Evolutionary conservation across 164 flowering plant species (phyloP).

Genomic region (Vitis rotundifolia): DNA sequence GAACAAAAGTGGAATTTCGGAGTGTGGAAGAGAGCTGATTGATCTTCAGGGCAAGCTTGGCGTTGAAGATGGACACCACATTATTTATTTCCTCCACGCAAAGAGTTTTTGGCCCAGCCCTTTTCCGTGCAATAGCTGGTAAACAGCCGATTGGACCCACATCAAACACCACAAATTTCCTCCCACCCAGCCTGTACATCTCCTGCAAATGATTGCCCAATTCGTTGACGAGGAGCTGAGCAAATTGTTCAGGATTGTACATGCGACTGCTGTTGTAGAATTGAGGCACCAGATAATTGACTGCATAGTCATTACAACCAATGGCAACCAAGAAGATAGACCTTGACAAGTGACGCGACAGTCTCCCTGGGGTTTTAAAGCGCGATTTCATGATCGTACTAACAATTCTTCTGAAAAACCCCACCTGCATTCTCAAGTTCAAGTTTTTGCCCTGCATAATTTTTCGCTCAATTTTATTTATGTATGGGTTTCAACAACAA

Average conservation of each 20-base stretch:
- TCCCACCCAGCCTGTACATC: slow-evolving; percentile 10
- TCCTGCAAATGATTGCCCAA: slow-evolving; percentile 4
- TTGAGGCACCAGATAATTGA: slow-evolving; percentile 12
- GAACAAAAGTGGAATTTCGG: too few relatives aligned
- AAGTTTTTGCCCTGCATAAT: slow-evolving; percentile 11
- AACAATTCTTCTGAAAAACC: slow-evolving; percentile 6
- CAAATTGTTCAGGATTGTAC: slow-evolving; percentile 7
- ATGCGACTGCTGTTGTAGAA: not conserved
- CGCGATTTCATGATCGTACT: too few relatives aligned
- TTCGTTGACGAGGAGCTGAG: not conserved
- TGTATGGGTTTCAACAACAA: too few relatives aligned
- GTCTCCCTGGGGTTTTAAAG: not conserved
- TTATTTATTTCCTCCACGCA: too few relatives aligned
- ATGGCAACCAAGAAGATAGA: slow-evolving; percentile 10
- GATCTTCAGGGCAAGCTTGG: too few relatives aligned
- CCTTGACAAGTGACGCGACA: slow-evolving; percentile 14
- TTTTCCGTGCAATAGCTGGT: too few relatives aligned
- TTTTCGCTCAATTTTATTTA: too few relatives aligned
- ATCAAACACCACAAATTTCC: slow-evolving; percentile 12
- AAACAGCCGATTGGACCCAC: not conserved
- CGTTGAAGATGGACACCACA: too few relatives aligned
- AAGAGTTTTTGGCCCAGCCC: too few relatives aligned
- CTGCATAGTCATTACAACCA: slow-evolving; percentile 19
- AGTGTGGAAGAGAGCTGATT: too few relatives aligned
- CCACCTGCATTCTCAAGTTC: slow-evolving; percentile 5